These are phyloP conservation scores for Trypanosoma congolense DNA, from an alignment of 208 protist species.

Conservation along the genomic window DNA sequence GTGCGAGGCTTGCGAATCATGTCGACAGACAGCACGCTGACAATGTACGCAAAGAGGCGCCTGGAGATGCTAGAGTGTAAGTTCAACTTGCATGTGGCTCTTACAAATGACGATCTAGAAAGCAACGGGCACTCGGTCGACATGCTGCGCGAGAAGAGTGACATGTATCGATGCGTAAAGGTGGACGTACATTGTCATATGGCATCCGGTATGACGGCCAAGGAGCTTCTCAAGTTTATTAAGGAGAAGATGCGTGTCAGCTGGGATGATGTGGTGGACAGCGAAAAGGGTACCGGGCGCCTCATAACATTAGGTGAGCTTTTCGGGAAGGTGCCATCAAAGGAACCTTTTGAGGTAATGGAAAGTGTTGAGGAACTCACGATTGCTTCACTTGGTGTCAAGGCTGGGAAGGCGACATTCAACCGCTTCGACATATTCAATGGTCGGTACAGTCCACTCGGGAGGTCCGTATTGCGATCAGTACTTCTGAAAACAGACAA, in stretches of 20 bases:
- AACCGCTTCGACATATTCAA: conserved; percentile 90
- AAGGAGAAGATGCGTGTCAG: conserved; percentile 49
- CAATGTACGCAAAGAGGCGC: conserved; percentile 65
- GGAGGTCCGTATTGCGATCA: conserved; percentile 52
- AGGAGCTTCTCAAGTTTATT: conserved; percentile 65
- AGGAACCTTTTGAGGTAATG: conserved; percentile 3
- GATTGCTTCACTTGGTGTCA: conserved; percentile 72
- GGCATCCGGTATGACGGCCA: conserved; percentile 72
- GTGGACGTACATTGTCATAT: conserved; percentile 86
- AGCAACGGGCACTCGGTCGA: conserved; percentile 3
- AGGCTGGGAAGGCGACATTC: conserved; percentile 78
- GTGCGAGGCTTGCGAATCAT: conserved; percentile 38
- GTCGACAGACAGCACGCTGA: conserved; percentile 36
- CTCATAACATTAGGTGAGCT: conserved; percentile 26
- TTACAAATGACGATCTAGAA: conserved; percentile 78
- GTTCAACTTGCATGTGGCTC: conserved; percentile 67
- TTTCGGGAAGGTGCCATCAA: conserved; percentile 21
- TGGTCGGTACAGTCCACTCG: conserved; percentile 74
- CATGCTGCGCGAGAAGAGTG: conserved; percentile 27
- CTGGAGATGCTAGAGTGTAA: conserved; percentile 82
- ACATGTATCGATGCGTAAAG: conserved; percentile 78
- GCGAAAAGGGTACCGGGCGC: conserved; percentile 19
- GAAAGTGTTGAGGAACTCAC: conserved; percentile 46
- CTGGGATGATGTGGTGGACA: conserved; percentile 65
- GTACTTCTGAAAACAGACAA: conserved; percentile 85